These are phyloP conservation scores for Candida argentea DNA, from an alignment of 805 yeast genomes.

Conservation along the genomic window DNA sequence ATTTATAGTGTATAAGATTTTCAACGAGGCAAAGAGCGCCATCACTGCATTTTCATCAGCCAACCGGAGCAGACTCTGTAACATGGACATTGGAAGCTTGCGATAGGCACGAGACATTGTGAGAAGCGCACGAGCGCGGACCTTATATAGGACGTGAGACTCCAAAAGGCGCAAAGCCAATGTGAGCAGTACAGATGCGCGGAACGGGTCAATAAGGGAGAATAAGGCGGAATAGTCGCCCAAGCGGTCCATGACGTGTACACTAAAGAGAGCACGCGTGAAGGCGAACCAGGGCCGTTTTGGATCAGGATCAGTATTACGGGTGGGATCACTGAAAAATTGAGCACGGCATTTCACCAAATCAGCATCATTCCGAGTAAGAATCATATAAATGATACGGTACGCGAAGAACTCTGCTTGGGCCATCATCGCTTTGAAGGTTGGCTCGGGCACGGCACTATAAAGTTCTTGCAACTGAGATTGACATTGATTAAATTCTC, in stretches of 20 bases:
- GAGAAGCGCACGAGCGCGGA: slow-evolving; percentile 46
- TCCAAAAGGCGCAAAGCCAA: slow-evolving; percentile 14
- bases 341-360: no score
- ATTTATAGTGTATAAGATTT: slow-evolving; percentile 20
- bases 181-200: slow-evolving; percentile 5
- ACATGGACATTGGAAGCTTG: slow-evolving; percentile 27
- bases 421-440: slow-evolving; percentile 7
- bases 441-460: slow-evolving; percentile 19
- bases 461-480: slow-evolving; percentile 65
- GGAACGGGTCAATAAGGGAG: slow-evolving; percentile 12
- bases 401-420: slow-evolving; percentile 63
- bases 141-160: slow-evolving; percentile 44
- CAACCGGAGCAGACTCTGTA: slow-evolving; percentile 32
- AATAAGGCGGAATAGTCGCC: slow-evolving; percentile 49
- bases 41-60: slow-evolving; percentile 19
- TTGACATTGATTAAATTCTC: slow-evolving; percentile 94
- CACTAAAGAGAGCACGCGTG: slow-evolving; percentile 8
- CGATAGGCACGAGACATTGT: slow-evolving; percentile 49
- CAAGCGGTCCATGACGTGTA: slow-evolving; percentile 16
- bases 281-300: slow-evolving; percentile 9
- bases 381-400: slow-evolving; percentile 60
- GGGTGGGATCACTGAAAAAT: no score
- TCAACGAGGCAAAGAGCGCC: slow-evolving; percentile 32
- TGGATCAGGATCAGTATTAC: slow-evolving; percentile 3
- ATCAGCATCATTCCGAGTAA: slow-evolving; percentile 59